These are phyloP conservation scores for Neoboletus subvelutipes DNA, from an alignment of 768 basidiomycete species.

Conservation along the genomic window DNA sequence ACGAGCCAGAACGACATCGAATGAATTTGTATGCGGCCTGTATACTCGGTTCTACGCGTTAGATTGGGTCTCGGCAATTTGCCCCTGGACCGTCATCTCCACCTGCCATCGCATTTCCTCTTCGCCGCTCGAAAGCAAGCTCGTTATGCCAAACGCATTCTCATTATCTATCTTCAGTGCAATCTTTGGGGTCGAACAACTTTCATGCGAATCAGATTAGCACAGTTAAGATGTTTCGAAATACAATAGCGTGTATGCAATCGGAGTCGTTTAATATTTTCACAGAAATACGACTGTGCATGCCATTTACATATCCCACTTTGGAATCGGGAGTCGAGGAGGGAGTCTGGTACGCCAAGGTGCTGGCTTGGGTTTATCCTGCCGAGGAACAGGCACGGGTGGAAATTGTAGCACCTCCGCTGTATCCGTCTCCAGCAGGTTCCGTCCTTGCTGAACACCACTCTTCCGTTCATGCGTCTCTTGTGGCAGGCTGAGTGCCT, in stretches of 20 bases:
- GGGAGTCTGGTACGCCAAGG: slow-evolving; percentile 30
- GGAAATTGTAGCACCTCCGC: neutral
- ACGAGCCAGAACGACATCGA: neutral
- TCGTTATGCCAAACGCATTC: neutral
- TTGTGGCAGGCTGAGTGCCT: neutral
- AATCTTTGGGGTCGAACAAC: neutral
- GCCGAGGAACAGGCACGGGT: neutral
- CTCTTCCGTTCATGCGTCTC: neutral
- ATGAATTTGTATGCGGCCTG: neutral
- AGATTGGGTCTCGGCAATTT: neutral
- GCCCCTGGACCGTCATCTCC: neutral
- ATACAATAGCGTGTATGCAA: neutral
- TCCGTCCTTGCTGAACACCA: neutral
- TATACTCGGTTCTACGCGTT: neutral
- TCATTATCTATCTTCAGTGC: neutral
- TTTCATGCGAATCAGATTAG: neutral
- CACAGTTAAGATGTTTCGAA: neutral
- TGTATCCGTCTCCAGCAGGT: neutral
- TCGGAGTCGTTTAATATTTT: neutral
- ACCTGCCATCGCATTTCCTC: neutral
- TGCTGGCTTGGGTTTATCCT: slow-evolving; percentile 7
- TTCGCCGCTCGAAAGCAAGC: neutral
- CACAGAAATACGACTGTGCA: neutral
- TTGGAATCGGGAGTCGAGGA: slow-evolving; percentile 32
- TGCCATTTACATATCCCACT: slow-evolving; percentile 25